Evolutionary conservation across 441 rosid genomes (phyloP).

Genomic region (Mallotus repandus): DNA sequence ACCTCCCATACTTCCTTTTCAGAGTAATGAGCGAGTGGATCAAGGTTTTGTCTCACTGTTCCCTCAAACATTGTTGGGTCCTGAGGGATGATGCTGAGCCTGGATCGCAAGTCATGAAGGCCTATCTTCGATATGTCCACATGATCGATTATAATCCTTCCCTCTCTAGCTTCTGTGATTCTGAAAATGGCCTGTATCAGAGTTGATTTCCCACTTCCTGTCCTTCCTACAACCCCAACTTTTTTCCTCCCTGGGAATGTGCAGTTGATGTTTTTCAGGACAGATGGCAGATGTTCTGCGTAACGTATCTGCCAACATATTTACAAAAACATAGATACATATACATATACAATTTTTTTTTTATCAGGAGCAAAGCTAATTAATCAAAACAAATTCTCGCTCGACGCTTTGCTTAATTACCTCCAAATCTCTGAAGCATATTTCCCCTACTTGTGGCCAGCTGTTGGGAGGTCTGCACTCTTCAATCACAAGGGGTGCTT

Average conservation of each 20-base stretch:
- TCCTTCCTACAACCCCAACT: conserved; percentile 93
- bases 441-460: conserved; percentile 89
- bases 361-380: no score
- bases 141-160: conserved; percentile 72
- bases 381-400: no score
- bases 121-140: conserved; percentile 86
- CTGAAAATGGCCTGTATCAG: conserved; percentile 88
- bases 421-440: conserved; percentile 76
- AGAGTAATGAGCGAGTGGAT: conserved; percentile 64
- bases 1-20: conserved; percentile 84
- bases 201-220: conserved; percentile 95
- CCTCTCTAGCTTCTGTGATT: conserved; percentile 79
- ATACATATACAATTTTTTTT: background rate
- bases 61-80: conserved; percentile 94
- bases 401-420: conserved; percentile 28
- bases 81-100: conserved; percentile 93
- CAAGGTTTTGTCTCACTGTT: conserved; percentile 84
- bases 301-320: conserved; percentile 60
- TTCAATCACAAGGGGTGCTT: conserved; percentile 69
- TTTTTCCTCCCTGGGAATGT: conserved; percentile 82
- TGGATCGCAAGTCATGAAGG: conserved; percentile 80
- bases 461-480: conserved; percentile 59
- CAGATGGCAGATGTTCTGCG: conserved; percentile 88
- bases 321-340: background rate
- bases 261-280: conserved; percentile 72